A percentile compares a stretch with the other conserved stretches of the same genome.
These are phyloP conservation scores for Priceomyces fermenticarens DNA, from an alignment of 805 yeast species.

Conservation along the genomic window DNA sequence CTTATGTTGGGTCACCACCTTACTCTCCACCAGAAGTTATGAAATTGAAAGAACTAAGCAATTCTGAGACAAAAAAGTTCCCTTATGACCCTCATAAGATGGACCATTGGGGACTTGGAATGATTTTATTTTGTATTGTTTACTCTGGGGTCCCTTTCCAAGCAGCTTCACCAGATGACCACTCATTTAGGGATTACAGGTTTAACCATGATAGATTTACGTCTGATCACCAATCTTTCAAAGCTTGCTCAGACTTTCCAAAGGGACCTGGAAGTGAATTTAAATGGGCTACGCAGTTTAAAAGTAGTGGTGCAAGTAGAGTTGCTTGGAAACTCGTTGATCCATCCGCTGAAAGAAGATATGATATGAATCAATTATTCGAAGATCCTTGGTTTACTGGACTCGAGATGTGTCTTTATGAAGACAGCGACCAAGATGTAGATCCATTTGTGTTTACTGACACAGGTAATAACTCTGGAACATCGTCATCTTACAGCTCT, in stretches of 20 bases:
- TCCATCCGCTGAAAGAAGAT: constrained; percentile 54
- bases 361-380: constrained; percentile 51
- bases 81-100: constrained; percentile 63
- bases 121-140: constrained; percentile 59
- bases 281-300: constrained; percentile 62
- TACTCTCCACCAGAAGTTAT: constrained; percentile 78
- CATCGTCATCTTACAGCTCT: constrained; percentile 19
- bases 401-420: constrained; percentile 60
- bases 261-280: constrained; percentile 73
- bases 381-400: constrained; percentile 61
- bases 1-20: constrained; percentile 77
- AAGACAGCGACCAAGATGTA: constrained; percentile 39
- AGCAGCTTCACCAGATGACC: constrained; percentile 47
- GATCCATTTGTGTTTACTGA: constrained; percentile 32
- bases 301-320: constrained; percentile 59
- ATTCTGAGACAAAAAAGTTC: constrained; percentile 32
- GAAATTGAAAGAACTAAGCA: constrained; percentile 39
- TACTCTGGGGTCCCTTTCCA: constrained; percentile 61
- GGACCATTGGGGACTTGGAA: constrained; percentile 75
- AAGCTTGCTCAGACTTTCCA: constrained; percentile 38
- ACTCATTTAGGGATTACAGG: constrained; percentile 53
- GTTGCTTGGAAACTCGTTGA: constrained; percentile 74
- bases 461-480: constrained; percentile 14
- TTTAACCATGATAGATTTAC: constrained; percentile 42
- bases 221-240: constrained; percentile 47